phyloP scores from a whole-genome alignment of 176 grass and related monocot species.

The Miscanthus lutarioriparius region DNA sequence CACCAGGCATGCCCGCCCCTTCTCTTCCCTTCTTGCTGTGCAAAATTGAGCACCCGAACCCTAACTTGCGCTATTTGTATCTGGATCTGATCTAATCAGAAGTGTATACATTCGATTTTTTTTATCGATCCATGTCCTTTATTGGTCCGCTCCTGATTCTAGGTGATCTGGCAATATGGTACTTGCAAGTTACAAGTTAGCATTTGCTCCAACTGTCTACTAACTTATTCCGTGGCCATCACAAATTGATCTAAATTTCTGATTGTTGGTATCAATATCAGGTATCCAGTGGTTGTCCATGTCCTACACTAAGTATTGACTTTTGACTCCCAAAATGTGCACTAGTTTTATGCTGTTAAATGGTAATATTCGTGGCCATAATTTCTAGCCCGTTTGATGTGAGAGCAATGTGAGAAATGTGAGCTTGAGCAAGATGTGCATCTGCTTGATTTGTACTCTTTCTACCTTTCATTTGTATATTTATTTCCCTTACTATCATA shows the following conservation, averaged over 20 bases:
- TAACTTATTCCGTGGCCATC: not conserved
- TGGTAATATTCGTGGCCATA: not conserved
- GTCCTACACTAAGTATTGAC: not conserved
- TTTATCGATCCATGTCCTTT: not conserved
- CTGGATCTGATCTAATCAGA: not conserved
- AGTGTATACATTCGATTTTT: not conserved
- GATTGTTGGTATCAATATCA: not conserved
- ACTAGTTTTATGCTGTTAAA: not conserved
- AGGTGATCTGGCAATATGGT: not conserved
- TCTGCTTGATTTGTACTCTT: not conserved
- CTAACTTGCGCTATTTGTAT: not conserved
- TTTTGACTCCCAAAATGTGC: not conserved
- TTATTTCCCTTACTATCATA: not conserved
- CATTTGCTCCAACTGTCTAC: not conserved
- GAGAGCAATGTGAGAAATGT: not conserved
- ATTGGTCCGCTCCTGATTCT: not conserved
- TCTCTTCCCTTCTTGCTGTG: not conserved
- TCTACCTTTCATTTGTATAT: conserved; percentile 4
- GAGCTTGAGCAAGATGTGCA: not conserved
- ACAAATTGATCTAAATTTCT: not conserved
- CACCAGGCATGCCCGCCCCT: not conserved
- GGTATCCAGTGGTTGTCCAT: not conserved
- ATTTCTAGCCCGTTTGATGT: not conserved
- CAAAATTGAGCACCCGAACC: not conserved
- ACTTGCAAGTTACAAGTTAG: not conserved